Evolutionary conservation across 1,284 basidiomycete species (phyloP).

Genomic region (Fomitiporia mediterranea): DNA sequence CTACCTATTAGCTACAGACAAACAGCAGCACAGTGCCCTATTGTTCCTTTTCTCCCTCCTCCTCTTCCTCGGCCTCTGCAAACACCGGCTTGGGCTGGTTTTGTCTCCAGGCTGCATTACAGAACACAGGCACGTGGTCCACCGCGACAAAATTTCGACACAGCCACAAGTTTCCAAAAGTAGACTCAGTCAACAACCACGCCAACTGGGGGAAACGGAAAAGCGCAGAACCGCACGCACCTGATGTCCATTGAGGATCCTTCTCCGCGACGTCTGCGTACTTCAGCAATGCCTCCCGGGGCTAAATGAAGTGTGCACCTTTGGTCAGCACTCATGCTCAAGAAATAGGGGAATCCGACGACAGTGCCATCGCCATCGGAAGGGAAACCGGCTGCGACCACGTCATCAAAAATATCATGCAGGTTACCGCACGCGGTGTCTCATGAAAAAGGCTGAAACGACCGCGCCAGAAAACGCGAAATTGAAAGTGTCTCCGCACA

Average conservation of each 20-base stretch:
- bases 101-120: conserved; percentile 68
- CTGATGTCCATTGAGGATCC: conserved; percentile 79
- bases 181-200: conserved; percentile 25
- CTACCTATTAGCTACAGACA: too few species aligned
- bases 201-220: conserved; percentile 6
- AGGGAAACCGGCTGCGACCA: background rate
- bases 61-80: conserved; percentile 46
- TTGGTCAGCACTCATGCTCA: conserved; percentile 2
- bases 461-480: background rate
- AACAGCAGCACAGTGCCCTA: conserved; percentile 10
- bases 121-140: background rate
- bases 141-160: conserved; percentile 54
- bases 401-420: background rate
- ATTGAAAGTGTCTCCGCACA: conserved; percentile 19
- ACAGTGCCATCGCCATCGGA: background rate
- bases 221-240: conserved; percentile 46
- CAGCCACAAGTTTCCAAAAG: conserved; percentile 43
- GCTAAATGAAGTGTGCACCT: conserved; percentile 47
- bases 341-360: background rate
- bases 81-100: conserved; percentile 82
- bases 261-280: conserved; percentile 76
- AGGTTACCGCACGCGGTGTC: background rate
- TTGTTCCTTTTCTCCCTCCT: conserved; percentile 41
- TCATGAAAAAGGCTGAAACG: conserved; percentile 1
- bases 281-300: conserved; percentile 92